Base-by-base conservation (phyloP, 2,329 filamentous ascomycete genomes). In the Xylaria sp. region DNA sequence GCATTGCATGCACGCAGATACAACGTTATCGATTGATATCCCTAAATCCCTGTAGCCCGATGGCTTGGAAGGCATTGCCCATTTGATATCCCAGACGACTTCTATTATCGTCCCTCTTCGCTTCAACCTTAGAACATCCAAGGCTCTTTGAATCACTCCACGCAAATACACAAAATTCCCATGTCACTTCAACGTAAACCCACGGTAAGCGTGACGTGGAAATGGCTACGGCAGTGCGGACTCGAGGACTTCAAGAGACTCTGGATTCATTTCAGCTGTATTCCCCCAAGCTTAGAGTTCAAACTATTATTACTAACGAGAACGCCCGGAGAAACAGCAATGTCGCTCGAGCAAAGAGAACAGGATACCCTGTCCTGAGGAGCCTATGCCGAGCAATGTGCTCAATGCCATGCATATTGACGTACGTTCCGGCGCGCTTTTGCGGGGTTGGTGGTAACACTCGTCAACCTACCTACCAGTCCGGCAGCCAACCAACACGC, bases 381-480 rank as follows among this genome's bases (percentile, higher is more conserved):
- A 26, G 29, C 24, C 34, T 48, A 47, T 39, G 46, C 42, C 50
- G 37, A 39, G 50, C 39, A 46, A 26, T 48, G 40, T 37, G 49
- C 47, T n/a, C n/a, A 39, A 47, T 55, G 47, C 46, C 50, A 56
- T 62, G 57, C 59, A 60, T 45, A 48, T 60, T 62, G 59, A 62
- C 57, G 59, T 58, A 62, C 54, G 24, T 41, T 53, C 50, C 50
- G 41, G 51, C 49, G 38, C 47, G 22, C 47, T 60, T 58, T 60
- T 60, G 58, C 58, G 58, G 58, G 59, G 54, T 60, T 54, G 41
- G 48, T 49, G 40, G 59, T 57, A 18, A 26, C 29, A 13, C 29
- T 34, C 29, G 8, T 34, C 29, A 13, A 34, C 29, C 29, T 34
- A 34, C 5, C 29, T 34, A 13, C 9, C 9, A 34, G 29, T 13